Base-by-base conservation (phyloP, 371 early-diverging fungal genomes). In the Mucor plumbeus region DNA sequence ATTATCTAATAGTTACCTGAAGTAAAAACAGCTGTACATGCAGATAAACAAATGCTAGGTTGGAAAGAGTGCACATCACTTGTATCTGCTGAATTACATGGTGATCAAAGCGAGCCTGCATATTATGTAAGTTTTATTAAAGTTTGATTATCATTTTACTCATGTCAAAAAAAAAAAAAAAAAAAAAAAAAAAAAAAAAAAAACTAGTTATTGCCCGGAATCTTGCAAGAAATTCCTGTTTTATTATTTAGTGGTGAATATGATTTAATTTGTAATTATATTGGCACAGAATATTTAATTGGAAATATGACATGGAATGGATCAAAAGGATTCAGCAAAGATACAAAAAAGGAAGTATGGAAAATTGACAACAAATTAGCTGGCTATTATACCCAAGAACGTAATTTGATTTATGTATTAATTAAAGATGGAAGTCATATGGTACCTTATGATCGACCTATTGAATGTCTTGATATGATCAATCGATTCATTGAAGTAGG, bases 241-340 rank as follows among this genome's bases (percentile, higher is more conserved):
- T 60, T 88, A 40, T 72, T 93, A 4, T 91, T 64, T 54, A 94
- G 93, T 67, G 95, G 95, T 11, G 93, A 94, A 69, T 76, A 85
- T 56, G 95, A 95, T 64, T 71, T 94, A 61, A 91, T 94, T 39
- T 95, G 95, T 72, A 94, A 94, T 71, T 80, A 82, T 57, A 62
- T 88, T 21, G 95, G 95, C 38, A 88, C 88, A 1, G 85, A 90
- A 61, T 83, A 84, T 56, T 71, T 93, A 78, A 84, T 94, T 54
- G 83, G 83, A 8, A 86, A 85, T 53, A 68, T 94, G 82, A 86
- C 85, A 31, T 95, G 95, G 95, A 84, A 86, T 67, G 93, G 91
- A 3, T 71, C 67, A 7, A 76, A 70, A 58, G 94, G 94, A 10
- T 90, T 91, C 64, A 62, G 60, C 21, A 74, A 84, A 71, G 19